Conservation (phyloP, 495 filamentous ascomycete genomes). For the Penicillium salamii region DNA sequence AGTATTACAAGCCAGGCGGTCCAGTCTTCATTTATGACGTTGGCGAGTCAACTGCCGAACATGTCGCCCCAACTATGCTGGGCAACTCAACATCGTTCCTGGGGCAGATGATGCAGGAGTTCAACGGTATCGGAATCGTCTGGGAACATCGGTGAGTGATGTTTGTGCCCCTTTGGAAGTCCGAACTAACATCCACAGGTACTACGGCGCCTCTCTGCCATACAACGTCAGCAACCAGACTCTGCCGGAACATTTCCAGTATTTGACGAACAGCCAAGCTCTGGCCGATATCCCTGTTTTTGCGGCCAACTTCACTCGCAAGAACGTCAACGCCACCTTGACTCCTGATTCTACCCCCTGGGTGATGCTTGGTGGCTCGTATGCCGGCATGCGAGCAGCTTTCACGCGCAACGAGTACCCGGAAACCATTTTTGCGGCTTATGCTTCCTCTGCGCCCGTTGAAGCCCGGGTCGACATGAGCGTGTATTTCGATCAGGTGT, state of each 20-base stretch:
- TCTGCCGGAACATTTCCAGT: conserved; percentile 46
- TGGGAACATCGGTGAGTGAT: conserved; percentile 56
- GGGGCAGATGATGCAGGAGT: conserved; percentile 39
- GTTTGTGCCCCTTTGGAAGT: not conserved
- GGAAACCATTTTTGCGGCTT: conserved; percentile 54
- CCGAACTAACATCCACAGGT: conserved; percentile 29
- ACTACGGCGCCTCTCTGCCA: conserved; percentile 52
- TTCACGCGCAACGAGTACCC: conserved; percentile 56
- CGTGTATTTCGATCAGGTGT: conserved; percentile 54
- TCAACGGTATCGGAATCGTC: conserved; percentile 51
- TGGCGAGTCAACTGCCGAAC: conserved; percentile 43
- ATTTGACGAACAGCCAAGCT: conserved; percentile 49
- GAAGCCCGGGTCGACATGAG: conserved; percentile 56
- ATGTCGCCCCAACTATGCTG: conserved; percentile 24
- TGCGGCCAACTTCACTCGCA: conserved; percentile 45
- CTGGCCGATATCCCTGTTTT: conserved; percentile 52
- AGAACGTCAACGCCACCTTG: conserved; percentile 32
- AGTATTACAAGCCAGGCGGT: conserved; percentile 47
- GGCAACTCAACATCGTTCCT: conserved; percentile 42
- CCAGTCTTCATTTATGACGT: conserved; percentile 55
- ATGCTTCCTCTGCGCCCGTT: conserved; percentile 54
- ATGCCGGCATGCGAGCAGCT: conserved; percentile 54
- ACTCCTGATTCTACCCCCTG: conserved; percentile 50
- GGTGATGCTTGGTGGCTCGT: conserved; percentile 59
- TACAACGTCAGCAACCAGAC: conserved; percentile 44